Base-by-base conservation (phyloP, 2,329 filamentous ascomycete species). In the Mycosphaerella sp. region DNA sequence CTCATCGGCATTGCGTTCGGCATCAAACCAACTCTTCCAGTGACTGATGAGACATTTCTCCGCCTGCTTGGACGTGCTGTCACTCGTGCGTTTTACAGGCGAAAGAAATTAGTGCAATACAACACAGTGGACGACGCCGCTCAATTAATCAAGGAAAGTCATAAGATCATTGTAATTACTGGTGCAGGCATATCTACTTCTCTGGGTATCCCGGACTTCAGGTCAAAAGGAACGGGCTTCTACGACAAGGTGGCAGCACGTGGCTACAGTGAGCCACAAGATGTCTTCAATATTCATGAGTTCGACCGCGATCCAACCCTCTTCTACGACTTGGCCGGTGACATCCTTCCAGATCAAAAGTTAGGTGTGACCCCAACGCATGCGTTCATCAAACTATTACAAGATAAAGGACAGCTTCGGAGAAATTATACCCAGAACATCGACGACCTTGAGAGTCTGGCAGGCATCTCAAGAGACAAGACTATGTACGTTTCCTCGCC, bases 401-500 rank as follows among this genome's bases (percentile, higher is more conserved):
- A 98, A 69, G 79, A 91, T 60, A 86, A 89, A 68, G 83, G 81
- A 59, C 95, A 95, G 69, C 79, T 98, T 6, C 79, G 96, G 53
- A 97, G 90, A 37, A 96, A 97, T 72, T 98, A 96, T 73, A 95
- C 93, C 0, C 93, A 98, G 68, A 98, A 98, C 69, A 97, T 98
- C 64, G 93, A 98, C 74, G 96, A 96, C 62, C 59, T 64, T 10
- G 61, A 55, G 27, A 44, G 27, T 10, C 32, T 49, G 5, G 51
- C 51, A 14, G 51, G 51, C 3, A 49, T 54, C 10, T 37, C 43
- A 13, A 10, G 30, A 18, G 50, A 50, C 12, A 63, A 58, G 35
- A 21, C 41, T 16, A 48, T 48, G 44, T 48, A 48, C 28, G 82
- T 41, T 18, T 5, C 39, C 17, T 41, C 7, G 16, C 30, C 13